phyloP scores from a whole-genome alignment of 164 flowering plant genomes.

The Liquidambar formosana region DNA sequence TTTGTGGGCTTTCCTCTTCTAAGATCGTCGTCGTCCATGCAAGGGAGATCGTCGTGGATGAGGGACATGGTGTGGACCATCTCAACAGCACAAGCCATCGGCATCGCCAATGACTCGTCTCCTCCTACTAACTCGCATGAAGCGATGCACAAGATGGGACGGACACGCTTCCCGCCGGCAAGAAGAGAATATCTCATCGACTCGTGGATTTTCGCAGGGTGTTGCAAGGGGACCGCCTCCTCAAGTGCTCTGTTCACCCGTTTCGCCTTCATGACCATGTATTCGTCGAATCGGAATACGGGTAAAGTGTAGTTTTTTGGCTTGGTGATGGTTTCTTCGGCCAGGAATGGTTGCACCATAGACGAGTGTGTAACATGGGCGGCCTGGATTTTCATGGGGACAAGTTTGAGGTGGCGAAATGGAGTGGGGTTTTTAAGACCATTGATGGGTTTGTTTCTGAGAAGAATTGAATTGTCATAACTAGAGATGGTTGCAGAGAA shows the following conservation, averaged over 20 bases:
- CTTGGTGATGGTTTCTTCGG: not conserved
- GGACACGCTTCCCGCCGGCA: constrained; percentile 59
- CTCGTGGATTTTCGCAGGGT: constrained; percentile 44
- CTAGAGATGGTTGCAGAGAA: too few relatives aligned
- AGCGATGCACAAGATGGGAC: constrained; percentile 54
- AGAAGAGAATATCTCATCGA: constrained; percentile 50
- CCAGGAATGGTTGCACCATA: too few relatives aligned
- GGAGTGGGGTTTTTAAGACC: too few relatives aligned
- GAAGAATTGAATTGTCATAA: too few relatives aligned
- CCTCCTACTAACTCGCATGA: constrained; percentile 62
- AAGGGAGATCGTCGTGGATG: constrained; percentile 58
- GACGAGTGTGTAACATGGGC: not conserved
- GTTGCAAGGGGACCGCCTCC: constrained; percentile 43
- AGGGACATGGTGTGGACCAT: constrained; percentile 69
- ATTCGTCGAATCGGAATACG: constrained; percentile 33
- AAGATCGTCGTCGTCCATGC: constrained; percentile 19
- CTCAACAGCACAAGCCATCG: constrained; percentile 56
- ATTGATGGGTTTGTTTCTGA: too few relatives aligned
- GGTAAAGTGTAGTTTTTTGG: not conserved
- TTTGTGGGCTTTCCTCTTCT: constrained; percentile 18
- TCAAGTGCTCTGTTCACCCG: constrained; percentile 43
- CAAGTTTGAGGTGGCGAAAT: too few relatives aligned
- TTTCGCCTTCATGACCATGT: constrained; percentile 41
- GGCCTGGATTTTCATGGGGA: too few relatives aligned
- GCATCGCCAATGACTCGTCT: constrained; percentile 35